Conservation (phyloP, 495 filamentous ascomycete species). For the Filosporella fistucella region DNA sequence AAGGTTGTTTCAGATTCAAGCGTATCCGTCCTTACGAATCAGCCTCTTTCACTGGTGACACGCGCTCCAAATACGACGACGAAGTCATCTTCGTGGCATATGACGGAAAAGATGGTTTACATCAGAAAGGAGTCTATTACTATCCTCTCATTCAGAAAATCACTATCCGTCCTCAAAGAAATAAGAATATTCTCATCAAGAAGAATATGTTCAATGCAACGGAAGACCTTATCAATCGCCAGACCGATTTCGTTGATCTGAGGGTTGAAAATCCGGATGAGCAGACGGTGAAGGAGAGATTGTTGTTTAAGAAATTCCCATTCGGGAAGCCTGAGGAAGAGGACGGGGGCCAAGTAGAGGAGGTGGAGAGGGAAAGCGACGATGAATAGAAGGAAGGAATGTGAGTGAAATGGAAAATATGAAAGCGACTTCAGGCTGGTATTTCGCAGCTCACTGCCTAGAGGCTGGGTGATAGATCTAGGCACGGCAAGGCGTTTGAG, state of each 20-base stretch:
- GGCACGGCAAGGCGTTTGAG: too few relatives aligned
- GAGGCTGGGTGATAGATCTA: too few relatives aligned
- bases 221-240: constrained; percentile 2
- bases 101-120: constrained; percentile 35
- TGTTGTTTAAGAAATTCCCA: constrained; percentile 17
- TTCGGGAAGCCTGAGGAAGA: constrained; percentile 14
- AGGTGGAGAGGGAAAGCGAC: too few relatives aligned
- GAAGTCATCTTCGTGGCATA: constrained; percentile 48
- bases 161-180: constrained; percentile 49
- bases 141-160: constrained; percentile 77
- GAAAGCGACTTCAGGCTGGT: too few relatives aligned
- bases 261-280: constrained; percentile 17
- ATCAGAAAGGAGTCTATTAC: constrained; percentile 77
- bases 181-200: constrained; percentile 43
- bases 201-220: neutral
- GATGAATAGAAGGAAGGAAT: too few relatives aligned
- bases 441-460: too few relatives aligned
- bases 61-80: constrained; percentile 58
- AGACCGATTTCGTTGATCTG: constrained; percentile 23
- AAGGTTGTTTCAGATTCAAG: constrained; percentile 64
- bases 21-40: constrained; percentile 83
- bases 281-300: constrained; percentile 4
- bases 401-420: too few relatives aligned
- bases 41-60: constrained; percentile 59
- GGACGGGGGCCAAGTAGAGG: too few relatives aligned